Base-by-base conservation (phyloP, 352 stramenopile species). In the Pythium phragmitis region DNA sequence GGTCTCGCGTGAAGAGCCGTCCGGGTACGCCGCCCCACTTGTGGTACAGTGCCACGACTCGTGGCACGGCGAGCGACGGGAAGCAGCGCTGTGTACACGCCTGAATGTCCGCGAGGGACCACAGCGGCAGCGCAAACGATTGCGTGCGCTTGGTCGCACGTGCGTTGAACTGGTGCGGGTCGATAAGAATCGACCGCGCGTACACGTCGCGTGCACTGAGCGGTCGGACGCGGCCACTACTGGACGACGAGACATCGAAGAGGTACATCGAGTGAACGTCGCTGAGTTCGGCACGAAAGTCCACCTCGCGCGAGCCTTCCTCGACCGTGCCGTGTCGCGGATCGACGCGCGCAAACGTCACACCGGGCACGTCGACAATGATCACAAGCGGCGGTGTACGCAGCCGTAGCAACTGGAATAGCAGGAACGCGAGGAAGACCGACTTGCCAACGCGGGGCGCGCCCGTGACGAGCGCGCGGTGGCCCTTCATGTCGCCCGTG, bases 111-210 rank as follows among this genome's bases (percentile, higher is more conserved):
- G 48, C n/a, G 9, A 28, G 11, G 1, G 36, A 45, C 65, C 65
- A 71, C 36, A 45, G 12, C 2, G 65, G 65, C 11, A 71, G 7
- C 30, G 57, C 51, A 49, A 71, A 67, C 45, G 65, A 60, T 39
- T 59, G 49, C 13, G 50, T 67, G 17, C 50, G 42, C 19, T 57
- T 62, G 49, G 37, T 59, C 26, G 21, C 6, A 7, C 50, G 13
- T 19, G 48, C 17, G 2, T 21, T 17, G 28, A 54, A 53, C 12
- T 26, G 30, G 37, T 60, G 36, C 7, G 55, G 63, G 1, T 26
- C 3, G 2, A 64, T 21, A 14, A 65, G 33, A 7, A 69, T 36
- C n/a, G 46, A 56, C 14, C 56, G 55, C 5, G 63, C 63, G 39
- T 45, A 45, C 30, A 65, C 56, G 0, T 34, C 23, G 6, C 41